phyloP scores from a whole-genome alignment of 768 basidiomycete species.

The Crassisporium funariophilum region DNA sequence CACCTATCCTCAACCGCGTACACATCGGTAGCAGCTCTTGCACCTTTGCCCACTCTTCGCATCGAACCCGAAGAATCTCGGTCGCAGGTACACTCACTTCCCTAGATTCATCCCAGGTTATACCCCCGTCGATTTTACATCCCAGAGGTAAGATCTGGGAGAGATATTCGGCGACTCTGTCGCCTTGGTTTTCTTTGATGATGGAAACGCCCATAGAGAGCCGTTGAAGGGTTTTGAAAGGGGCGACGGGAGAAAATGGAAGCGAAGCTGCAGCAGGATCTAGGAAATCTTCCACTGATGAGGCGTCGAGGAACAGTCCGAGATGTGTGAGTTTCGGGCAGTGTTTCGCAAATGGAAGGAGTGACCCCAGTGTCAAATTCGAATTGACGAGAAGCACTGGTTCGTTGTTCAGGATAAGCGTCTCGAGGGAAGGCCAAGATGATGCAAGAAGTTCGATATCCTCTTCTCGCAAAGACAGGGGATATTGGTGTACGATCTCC shows the following conservation, averaged over 20 bases:
- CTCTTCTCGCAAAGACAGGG: slow-evolving; percentile 37
- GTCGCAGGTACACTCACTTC: slow-evolving; percentile 3
- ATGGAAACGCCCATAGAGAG: slow-evolving; percentile 55
- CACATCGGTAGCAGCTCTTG: slow-evolving; percentile 44
- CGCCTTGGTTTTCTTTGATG: slow-evolving; percentile 40
- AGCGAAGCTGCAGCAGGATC: slow-evolving; percentile 16
- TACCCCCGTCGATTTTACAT: slow-evolving; percentile 45
- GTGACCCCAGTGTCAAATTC: slow-evolving; percentile 38
- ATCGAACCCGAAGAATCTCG: slow-evolving; percentile 21
- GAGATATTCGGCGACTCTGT: slow-evolving; percentile 57
- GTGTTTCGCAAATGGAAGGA: slow-evolving; percentile 42
- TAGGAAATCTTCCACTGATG: slow-evolving; percentile 23
- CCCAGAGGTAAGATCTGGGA: slow-evolving; percentile 49
- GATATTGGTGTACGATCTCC: slow-evolving; percentile 41
- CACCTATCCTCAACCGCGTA: slow-evolving; percentile 44
- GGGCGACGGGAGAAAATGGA: slow-evolving; percentile 18
- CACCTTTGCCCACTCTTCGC: slow-evolving; percentile 45
- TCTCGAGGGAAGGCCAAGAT: slow-evolving; percentile 47
- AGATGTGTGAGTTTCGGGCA: slow-evolving; percentile 43
- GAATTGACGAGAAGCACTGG: slow-evolving; percentile 35
- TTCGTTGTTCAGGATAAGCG: slow-evolving; percentile 48
- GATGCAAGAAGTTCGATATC: slow-evolving; percentile 49
- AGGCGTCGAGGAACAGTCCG: slow-evolving; percentile 43
- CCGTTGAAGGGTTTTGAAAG: slow-evolving; percentile 33
- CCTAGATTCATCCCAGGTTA: slow-evolving; percentile 46